Evolutionary conservation across 2,329 filamentous ascomycete genomes (phyloP).

Genomic region (Drechmeria coniospora): DNA sequence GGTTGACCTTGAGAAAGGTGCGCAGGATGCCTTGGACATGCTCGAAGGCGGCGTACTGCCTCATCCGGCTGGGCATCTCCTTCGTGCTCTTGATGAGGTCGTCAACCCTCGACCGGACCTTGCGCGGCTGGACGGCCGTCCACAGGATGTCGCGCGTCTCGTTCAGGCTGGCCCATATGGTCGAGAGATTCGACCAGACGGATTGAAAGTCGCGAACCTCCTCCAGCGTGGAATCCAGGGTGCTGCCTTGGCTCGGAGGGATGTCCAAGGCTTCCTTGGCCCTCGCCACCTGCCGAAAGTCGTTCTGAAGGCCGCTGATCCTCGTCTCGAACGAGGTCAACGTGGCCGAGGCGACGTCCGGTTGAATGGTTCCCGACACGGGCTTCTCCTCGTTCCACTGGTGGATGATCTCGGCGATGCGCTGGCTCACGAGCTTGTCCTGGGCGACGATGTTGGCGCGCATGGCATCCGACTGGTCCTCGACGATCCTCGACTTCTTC

Average conservation of each 20-base stretch:
- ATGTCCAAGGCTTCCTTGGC: constrained; percentile 95
- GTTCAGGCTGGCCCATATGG: constrained; percentile 92
- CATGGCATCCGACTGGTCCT: constrained; percentile 89
- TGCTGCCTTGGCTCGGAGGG: constrained; percentile 61
- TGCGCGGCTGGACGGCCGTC: constrained; percentile 90
- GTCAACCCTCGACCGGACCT: constrained; percentile 79
- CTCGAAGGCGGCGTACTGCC: constrained; percentile 98
- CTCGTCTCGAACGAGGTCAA: constrained; percentile 70
- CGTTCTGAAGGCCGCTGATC: constrained; percentile 70
- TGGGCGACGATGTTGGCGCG: constrained; percentile 90
- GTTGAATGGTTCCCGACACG: constrained; percentile 84
- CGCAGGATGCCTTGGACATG: constrained; percentile 88
- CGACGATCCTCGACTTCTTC: constrained; percentile 86
- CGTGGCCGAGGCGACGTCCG: constrained; percentile 72
- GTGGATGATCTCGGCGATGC: constrained; percentile 67
- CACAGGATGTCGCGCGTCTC: constrained; percentile 85
- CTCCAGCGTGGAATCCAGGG: constrained; percentile 74
- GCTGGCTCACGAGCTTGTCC: constrained; percentile 78
- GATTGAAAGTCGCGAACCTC: constrained; percentile 98
- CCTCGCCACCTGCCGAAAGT: constrained; percentile 86
- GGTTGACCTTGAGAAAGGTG: constrained; percentile 80
- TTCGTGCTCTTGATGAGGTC: constrained; percentile 94
- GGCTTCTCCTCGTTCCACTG: constrained; percentile 97
- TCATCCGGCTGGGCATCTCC: constrained; percentile 97
- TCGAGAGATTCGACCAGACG: constrained; percentile 89